These are phyloP conservation scores for Gamsiella multidivaricata DNA, from an alignment of 192 early-diverging fungal species.

Conservation along the genomic window DNA sequence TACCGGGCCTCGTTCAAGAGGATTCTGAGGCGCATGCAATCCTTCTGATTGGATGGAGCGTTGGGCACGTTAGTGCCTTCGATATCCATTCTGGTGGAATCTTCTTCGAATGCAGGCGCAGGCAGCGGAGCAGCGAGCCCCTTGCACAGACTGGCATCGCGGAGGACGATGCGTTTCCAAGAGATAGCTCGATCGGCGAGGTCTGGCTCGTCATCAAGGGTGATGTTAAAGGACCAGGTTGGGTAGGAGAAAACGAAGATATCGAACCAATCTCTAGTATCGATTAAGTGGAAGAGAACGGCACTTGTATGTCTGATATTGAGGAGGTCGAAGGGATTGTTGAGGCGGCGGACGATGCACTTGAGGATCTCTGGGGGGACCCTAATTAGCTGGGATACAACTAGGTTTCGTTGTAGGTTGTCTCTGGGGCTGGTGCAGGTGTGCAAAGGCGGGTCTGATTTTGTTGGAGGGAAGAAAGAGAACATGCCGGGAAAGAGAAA, in stretches of 20 bases:
- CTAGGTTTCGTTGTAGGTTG: background rate
- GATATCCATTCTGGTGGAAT: background rate
- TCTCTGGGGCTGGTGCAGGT: background rate
- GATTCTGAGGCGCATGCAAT: too few species aligned
- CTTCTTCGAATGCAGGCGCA: background rate
- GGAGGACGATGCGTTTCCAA: slow-evolving; percentile 11
- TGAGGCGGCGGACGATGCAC: background rate
- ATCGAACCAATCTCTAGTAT: slow-evolving; percentile 7
- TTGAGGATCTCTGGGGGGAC: slow-evolving; percentile 3
- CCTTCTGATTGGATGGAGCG: too few species aligned
- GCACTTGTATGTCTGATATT: background rate
- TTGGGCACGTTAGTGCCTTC: too few species aligned
- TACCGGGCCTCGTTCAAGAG: too few species aligned
- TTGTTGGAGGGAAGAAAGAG: too few species aligned
- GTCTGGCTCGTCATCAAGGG: background rate
- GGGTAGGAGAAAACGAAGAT: background rate
- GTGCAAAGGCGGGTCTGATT: too few species aligned
- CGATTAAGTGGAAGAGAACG: background rate
- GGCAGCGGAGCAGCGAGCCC: background rate
- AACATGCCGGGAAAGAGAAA: background rate
- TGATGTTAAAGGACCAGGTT: background rate
- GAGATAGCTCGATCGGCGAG: background rate
- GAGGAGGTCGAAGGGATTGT: background rate
- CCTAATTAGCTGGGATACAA: background rate
- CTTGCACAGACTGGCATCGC: background rate